Evolutionary conservation across 345 rosid genomes (phyloP), one percentile per base, ranked within the genome.

Genomic region (Nasturtium officinale): DNA sequence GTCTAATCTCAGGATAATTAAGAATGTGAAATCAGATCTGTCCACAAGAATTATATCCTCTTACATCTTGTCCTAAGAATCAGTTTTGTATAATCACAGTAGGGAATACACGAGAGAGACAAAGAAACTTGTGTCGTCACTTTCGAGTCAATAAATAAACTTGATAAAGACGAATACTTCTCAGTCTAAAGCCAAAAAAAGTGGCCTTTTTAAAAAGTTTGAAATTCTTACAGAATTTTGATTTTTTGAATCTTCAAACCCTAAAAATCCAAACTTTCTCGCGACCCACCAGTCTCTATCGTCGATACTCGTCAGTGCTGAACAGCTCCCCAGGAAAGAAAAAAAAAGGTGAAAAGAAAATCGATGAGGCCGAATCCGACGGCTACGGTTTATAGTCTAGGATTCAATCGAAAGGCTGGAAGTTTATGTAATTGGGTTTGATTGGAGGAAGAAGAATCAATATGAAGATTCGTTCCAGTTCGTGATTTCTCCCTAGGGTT

Each of bases 261-360:
- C 30, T 61, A 69, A 70, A 69, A 57, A 20, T 77, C 37, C 61
- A 47, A 56, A 47, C 61, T 69, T 76, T 76, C 54, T 26, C 9
- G 13, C 37, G 73, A 77, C 76, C 76, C 69, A 75, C 51, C 42
- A 68, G 51, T 53, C 65, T 50, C 67, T 62, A 75, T 59, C 46
- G 16, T 42, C 46, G 46, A 3, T 2, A 23, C 25, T 23, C 25
- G 25, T 23, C 46, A 5, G 46, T 13, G 46, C 46, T 15, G 17
- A 38, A 38, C n/a, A 38, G 45, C 45, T 38, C 45, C n/a, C n/a
- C 6, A 38, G n/a, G 43, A 1, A 11, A 12, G 25, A 1, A 38
- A 38, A 11, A 38, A 38, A 38, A 1, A 11, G 3, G 9, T 10
- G 11, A 38, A 38, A 38, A 38, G 45, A 11, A 38, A 38, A 38